Evolutionary conservation across 2,329 filamentous ascomycete species (phyloP), one percentile per base, ranked within the genome.

Genomic region (Diaporthe vaccinii): DNA sequence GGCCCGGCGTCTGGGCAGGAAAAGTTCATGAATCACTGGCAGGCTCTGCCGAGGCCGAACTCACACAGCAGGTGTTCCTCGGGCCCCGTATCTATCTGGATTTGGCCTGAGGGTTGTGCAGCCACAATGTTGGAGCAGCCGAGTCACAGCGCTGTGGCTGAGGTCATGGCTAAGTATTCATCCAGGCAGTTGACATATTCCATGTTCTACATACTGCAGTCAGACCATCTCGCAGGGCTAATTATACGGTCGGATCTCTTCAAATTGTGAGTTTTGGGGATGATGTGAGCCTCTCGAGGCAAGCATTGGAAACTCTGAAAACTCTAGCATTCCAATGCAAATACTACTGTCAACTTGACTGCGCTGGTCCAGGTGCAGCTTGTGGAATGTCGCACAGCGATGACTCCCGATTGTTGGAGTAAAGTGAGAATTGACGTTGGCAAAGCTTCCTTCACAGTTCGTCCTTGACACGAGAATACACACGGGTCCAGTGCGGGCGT

Each of bases 21-120:
- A 51, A 68, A 3, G 31, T 28, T 39, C 62, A 53, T 68, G 46
- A 68, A 20, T 68, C 62, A n/a, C n/a, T n/a, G n/a, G n/a, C n/a
- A 68, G 62, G 22, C 14, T 20, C 41, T 68, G 44, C 62, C 44
- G 44, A 67, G 46, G 62, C 31, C 4, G 34, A 68, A 39, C 31
- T 46, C 62, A 68, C 62, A 12, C 62, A 51, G 31, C 31, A 25
- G 31, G 28, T 39, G 9, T 34, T 36, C 46, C 28, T 68, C 62
- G 22, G 31, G 31, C 20, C 34, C 34, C 62, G 12, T 9, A 15
- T 14, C 7, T 28, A 17, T n/a, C 15, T 28, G n/a, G 6, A 14
- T 53, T 0, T 25, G 49, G 62, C 22, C 28, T 39, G 2, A 2
- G 15, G 20, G 9, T 20, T 10, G 28, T 34, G 9, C 14, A 17